Conservation (phyloP, 208 protist genomes). For the Crithidia bombi region DNA sequence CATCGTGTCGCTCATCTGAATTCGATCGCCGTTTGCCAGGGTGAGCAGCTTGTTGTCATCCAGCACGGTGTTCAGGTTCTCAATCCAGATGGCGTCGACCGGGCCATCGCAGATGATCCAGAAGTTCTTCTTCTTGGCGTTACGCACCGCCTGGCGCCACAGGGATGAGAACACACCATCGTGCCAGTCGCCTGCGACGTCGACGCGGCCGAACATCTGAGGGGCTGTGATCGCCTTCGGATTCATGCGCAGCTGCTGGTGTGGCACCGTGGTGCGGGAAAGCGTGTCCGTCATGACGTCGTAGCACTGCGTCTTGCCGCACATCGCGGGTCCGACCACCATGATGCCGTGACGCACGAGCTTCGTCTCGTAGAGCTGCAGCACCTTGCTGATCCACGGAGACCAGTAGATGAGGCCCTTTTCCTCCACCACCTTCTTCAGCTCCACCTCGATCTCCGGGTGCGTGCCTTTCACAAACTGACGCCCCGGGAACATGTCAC, state of each 20-base stretch:
- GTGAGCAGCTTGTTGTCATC: conserved; percentile 99
- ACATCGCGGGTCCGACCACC: conserved; percentile 93
- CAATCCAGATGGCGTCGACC: conserved; percentile 99
- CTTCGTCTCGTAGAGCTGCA: conserved; percentile 96
- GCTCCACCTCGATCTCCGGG: conserved; percentile 91
- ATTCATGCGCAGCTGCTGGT: conserved; percentile 95
- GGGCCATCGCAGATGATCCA: conserved; percentile 98
- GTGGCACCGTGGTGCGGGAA: conserved; percentile 80
- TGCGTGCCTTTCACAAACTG: conserved; percentile 92
- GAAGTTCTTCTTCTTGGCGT: conserved; percentile 92
- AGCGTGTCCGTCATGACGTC: conserved; percentile 91
- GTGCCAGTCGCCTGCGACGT: conserved; percentile 96
- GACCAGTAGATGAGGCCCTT: conserved; percentile 87
- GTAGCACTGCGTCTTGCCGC: conserved; percentile 95
- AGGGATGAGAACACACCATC: conserved; percentile 95
- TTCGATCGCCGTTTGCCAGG: conserved; percentile 97
- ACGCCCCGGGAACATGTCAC: conserved; percentile 93
- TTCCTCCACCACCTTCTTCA: conserved; percentile 87
- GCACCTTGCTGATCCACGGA: conserved; percentile 92
- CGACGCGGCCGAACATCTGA: conserved; percentile 96
- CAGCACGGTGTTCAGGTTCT: conserved; percentile 99
- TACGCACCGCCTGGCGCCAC: conserved; percentile 89
- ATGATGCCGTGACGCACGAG: conserved; percentile 96
- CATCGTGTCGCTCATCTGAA: conserved; percentile 97
- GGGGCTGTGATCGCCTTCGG: conserved; percentile 95